These are phyloP conservation scores for Scorias spongiosa DNA, from an alignment of 2,329 filamentous ascomycete genomes.

Conservation along the genomic window DNA sequence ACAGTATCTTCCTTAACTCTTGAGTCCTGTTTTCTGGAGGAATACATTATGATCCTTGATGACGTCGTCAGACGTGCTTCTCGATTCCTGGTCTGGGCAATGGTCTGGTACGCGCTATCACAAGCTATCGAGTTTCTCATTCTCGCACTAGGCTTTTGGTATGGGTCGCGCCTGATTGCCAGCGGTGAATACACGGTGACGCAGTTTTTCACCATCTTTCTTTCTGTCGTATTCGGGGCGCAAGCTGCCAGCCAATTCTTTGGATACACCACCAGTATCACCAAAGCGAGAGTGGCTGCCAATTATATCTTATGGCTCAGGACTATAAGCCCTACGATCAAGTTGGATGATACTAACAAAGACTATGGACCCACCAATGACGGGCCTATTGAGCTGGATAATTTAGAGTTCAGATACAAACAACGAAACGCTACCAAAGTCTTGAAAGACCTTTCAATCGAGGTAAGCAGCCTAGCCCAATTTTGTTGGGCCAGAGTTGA, in stretches of 20 bases:
- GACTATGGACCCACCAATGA: not conserved
- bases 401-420: conserved; percentile 1
- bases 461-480: not conserved
- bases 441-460: conserved; percentile 1
- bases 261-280: conserved; percentile 31
- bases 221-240: conserved; percentile 34
- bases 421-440: conserved; percentile 1
- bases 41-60: conserved; percentile 45
- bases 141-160: conserved; percentile 48
- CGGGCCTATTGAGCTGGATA: conserved; percentile 1
- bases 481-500: not conserved
- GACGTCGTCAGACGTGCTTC: conserved; percentile 47
- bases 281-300: conserved; percentile 22
- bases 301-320: conserved; percentile 4
- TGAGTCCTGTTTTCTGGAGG: conserved; percentile 47
- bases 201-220: conserved; percentile 39
- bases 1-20: conserved; percentile 58
- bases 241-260: conserved; percentile 29
- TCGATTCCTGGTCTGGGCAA: conserved; percentile 45
- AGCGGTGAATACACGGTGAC: conserved; percentile 31
- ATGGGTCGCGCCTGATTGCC: conserved; percentile 25
- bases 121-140: conserved; percentile 50
- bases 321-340: not conserved
- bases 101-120: conserved; percentile 50
- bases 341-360: not conserved